Evolutionary conservation across 2,329 filamentous ascomycete species (phyloP), one percentile per base, ranked within the genome.

Genomic region (Aureobasidium sp.): DNA sequence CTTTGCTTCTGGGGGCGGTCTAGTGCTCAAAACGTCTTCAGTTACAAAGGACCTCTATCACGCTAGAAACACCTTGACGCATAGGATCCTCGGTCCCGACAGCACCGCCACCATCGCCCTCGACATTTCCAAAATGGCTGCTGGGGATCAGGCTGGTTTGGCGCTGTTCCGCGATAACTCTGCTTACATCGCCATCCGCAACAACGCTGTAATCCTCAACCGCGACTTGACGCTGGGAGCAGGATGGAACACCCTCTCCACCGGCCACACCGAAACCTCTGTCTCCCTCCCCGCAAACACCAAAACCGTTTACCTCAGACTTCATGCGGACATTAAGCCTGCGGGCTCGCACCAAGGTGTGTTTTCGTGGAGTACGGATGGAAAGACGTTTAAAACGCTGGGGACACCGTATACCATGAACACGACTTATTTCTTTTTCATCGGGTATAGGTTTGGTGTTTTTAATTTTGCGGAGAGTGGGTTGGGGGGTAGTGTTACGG

Each of bases 111-210:
- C 82, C 0, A 77, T 84, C 31, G 64, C 75, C 9, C 67, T 86
- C 8, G 77, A 84, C 66, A 76, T 79, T 42, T 74, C 71, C 37
- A 71, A 71, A 45, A 81, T 85, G 77, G 68, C 70, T 0, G 76
- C 78, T 56, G 83, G 82, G 2, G 83, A 85, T 63, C 74, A 77
- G 14, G 74, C 78, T 0, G 83, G 83, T 1, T 73, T 83, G 0
- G 78, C 80, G 0, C 71, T 80, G 5, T 82, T 86, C 70, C 78
- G 83, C 0, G 80, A 85, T 65, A 58, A 58, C 42, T 45, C 27
- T 1, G 55, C 55, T n/a, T 58, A 58, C 42, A 58, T 86, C 34
- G 82, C 80, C 1, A 69, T 85, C 11, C 68, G 76, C 62, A 76
- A 77, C 52, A 70, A 72, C 14, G 73, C 66, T 6, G 64, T 78